phyloP scores from a whole-genome alignment of 129 eudicot species.

The Kitagawia praeruptora region DNA sequence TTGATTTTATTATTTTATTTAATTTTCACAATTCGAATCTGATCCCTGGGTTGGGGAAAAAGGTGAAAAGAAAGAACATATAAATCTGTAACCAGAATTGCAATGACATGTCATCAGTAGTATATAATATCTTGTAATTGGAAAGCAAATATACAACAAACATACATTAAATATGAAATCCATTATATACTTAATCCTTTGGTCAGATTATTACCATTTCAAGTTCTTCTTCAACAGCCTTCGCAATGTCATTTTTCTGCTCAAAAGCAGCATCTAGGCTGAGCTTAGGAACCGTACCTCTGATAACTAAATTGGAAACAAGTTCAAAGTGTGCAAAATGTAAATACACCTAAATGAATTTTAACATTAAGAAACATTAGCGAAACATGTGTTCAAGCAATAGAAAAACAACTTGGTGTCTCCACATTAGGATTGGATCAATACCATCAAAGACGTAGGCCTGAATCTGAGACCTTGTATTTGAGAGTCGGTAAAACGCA shows the following conservation, averaged over 20 bases:
- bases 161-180: no score
- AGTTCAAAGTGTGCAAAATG: neutral
- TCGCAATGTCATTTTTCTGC: constrained; percentile 90
- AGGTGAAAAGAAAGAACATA: no score
- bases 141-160: no score
- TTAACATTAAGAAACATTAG: neutral
- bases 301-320: constrained; percentile 44
- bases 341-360: neutral
- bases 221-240: constrained; percentile 80
- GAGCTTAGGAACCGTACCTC: constrained; percentile 85
- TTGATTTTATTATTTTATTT: no score
- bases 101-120: no score
- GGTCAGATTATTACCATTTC: constrained; percentile 44
- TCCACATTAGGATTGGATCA: neutral
- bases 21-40: no score
- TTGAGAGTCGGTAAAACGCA: constrained; percentile 76
- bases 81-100: no score
- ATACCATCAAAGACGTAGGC: constrained; percentile 93
- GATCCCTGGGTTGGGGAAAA: no score
- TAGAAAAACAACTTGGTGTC: neutral
- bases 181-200: no score
- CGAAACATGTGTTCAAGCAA: neutral
- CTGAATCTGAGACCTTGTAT: constrained; percentile 78
- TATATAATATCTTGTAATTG: no score
- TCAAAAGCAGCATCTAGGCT: constrained; percentile 73